Evolutionary conservation across 78 protist species (phyloP).

Genomic region (Dictyostelium intermedium): DNA sequence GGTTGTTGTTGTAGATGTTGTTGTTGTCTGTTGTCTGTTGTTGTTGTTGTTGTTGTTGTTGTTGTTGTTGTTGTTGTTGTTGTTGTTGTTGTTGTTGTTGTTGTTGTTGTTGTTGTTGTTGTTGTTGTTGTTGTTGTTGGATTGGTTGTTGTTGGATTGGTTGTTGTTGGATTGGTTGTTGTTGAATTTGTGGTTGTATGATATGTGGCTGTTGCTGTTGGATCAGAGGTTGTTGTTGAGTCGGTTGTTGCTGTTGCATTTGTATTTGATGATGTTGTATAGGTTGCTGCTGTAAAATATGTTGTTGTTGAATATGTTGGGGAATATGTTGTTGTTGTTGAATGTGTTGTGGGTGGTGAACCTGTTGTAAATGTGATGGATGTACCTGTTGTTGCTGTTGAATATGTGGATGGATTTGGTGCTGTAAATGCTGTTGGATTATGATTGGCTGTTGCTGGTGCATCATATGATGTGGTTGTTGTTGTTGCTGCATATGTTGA

Average conservation of each 20-base stretch:
- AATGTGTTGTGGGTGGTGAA: neutral
- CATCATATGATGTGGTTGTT: neutral
- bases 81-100: neutral
- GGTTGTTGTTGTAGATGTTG: too few species aligned
- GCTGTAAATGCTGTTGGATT: neutral
- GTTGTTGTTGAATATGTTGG: neutral
- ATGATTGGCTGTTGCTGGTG: neutral
- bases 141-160: neutral
- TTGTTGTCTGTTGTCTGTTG: too few species aligned
- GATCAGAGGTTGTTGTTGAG: too few species aligned
- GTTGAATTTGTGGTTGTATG: neutral
- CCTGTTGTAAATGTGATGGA: conserved; percentile 3
- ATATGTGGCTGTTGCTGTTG: neutral
- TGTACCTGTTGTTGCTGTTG: neutral
- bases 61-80: neutral
- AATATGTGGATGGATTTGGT: neutral
- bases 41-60: too few species aligned
- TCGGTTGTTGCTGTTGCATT: neutral
- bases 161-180: conserved; percentile 7
- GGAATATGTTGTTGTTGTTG: neutral
- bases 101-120: too few species aligned
- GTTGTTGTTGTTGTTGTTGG: neutral
- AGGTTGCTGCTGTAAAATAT: neutral
- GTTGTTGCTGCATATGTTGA: neutral
- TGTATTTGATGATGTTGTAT: neutral